Evolutionary conservation across 805 yeast species (phyloP).

Genomic region (Lipomyces kockii): DNA sequence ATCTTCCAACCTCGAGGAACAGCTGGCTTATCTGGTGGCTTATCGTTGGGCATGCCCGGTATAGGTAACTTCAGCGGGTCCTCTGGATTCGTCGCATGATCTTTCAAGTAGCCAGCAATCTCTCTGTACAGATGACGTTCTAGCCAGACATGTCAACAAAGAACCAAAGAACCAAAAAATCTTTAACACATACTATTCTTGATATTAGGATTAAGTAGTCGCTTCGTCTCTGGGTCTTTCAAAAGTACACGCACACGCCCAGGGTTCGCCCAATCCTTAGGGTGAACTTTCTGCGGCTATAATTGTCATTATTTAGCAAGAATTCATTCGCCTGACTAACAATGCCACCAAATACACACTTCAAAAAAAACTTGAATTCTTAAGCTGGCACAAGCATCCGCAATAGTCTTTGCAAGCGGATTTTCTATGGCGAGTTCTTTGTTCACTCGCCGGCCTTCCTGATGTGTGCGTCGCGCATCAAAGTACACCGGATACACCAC

Average conservation of each 20-base stretch:
- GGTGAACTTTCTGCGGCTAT: slow-evolving; percentile 83
- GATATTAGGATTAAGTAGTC: slow-evolving; percentile 40
- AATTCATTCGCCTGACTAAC: background rate
- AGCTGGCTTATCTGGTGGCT: slow-evolving; percentile 58
- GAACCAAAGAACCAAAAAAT: background rate
- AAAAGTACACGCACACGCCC: slow-evolving; percentile 87
- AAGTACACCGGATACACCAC: slow-evolving; percentile 90
- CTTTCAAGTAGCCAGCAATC: slow-evolving; percentile 63
- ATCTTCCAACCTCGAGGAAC: slow-evolving; percentile 83
- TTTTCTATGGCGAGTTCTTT: slow-evolving; percentile 72
- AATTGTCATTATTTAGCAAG: slow-evolving; percentile 41
- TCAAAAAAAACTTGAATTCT: slow-evolving; percentile 46
- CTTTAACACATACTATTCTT: slow-evolving; percentile 48
- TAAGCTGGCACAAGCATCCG: slow-evolving; percentile 63
- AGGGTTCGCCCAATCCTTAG: slow-evolving; percentile 96
- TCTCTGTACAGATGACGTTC: slow-evolving; percentile 66
- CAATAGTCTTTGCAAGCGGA: slow-evolving; percentile 82
- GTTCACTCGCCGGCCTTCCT: slow-evolving; percentile 83
- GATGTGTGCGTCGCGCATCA: slow-evolving; percentile 73
- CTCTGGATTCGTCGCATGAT: slow-evolving; percentile 69
- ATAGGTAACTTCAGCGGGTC: slow-evolving; percentile 57
- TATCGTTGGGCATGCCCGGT: slow-evolving; percentile 42
- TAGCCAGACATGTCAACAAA: slow-evolving; percentile 8
- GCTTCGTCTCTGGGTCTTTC: slow-evolving; percentile 55
- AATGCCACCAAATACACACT: slow-evolving; percentile 40